phyloP scores from a whole-genome alignment of 306 rosid genomes.

The Citrullus amarus region DNA sequence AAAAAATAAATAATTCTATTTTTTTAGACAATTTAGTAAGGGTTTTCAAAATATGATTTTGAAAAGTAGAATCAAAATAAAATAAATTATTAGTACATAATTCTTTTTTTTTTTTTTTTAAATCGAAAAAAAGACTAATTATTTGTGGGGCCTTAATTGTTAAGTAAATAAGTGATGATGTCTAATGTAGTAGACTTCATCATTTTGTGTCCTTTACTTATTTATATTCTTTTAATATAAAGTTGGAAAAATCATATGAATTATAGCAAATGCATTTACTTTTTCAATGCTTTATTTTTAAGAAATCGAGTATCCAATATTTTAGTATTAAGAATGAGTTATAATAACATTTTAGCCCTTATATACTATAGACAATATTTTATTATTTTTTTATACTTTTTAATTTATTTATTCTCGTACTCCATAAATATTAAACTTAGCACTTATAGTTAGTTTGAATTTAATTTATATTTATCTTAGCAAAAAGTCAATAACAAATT shows the following conservation, averaged over 20 bases:
- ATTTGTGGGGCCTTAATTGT: not conserved
- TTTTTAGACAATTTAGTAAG: no score
- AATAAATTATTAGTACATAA: not conserved
- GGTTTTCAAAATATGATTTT: no score
- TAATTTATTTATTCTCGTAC: no score
- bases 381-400: no score
- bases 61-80: no score
- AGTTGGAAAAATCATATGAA: not conserved
- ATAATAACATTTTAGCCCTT: no score
- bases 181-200: constrained; percentile 1
- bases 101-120: not conserved
- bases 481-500: no score
- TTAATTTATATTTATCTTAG: no score
- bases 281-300: not conserved
- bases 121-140: not conserved
- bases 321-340: not conserved
- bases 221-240: not conserved
- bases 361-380: no score
- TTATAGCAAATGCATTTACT: not conserved
- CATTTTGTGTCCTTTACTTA: not conserved
- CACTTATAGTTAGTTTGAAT: no score
- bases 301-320: not conserved
- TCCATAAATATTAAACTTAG: no score
- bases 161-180: not conserved
- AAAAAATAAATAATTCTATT: no score